Percentiles rank a stretch among this genome's conserved stretches.
Evolutionary conservation across 305 asterid species (phyloP).

Genomic region (Andrographis paniculata): DNA sequence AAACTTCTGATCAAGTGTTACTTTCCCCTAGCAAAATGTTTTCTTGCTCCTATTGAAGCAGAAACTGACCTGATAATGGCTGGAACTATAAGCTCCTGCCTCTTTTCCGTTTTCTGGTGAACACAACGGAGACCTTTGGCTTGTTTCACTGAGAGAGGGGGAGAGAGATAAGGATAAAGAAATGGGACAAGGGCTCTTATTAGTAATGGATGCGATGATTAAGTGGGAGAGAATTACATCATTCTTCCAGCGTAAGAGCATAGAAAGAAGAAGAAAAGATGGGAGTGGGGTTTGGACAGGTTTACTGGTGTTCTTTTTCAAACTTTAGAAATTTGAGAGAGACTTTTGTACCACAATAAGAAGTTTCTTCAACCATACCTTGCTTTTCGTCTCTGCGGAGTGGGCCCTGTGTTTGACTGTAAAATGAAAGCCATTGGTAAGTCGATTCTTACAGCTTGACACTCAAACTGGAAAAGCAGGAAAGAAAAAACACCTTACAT

Average conservation of each 20-base stretch:
- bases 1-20: too few species aligned
- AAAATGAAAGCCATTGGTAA: too few species aligned
- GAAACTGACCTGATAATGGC: neutral
- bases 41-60: neutral
- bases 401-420: constrained; percentile 3
- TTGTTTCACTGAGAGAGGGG: neutral
- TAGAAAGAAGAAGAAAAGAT: neutral
- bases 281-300: constrained; percentile 5
- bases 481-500: too few species aligned
- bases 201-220: neutral
- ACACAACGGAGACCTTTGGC: neutral
- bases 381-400: constrained; percentile 2
- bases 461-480: too few species aligned
- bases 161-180: neutral
- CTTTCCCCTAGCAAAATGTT: too few species aligned
- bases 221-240: neutral
- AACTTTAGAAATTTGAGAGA: neutral
- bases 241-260: too few species aligned
- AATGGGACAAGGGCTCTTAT: neutral
- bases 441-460: too few species aligned
- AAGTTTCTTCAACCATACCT: constrained; percentile 18
- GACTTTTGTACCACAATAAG: constrained; percentile 1
- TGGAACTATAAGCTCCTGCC: constrained; percentile 6
- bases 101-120: neutral
- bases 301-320: constrained; percentile 5